Base-by-base conservation (phyloP, 2,329 filamentous ascomycete species). In the Emericellopsis cladophorae region DNA sequence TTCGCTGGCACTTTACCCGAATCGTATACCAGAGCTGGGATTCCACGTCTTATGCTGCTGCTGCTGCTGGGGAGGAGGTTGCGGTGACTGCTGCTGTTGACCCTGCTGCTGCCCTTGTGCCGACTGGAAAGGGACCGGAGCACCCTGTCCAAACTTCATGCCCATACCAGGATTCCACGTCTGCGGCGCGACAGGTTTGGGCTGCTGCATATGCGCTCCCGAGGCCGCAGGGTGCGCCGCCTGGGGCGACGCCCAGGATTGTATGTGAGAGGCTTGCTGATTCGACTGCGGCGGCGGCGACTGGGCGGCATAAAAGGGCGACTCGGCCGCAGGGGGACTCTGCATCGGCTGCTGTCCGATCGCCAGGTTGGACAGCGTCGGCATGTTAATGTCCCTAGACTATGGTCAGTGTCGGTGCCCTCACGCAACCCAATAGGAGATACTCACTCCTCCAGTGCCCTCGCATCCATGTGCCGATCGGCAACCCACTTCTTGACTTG, bases 141-240 rank as follows among this genome's bases (percentile, higher is more conserved):
- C 31, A 16, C 15, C 35, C 16, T 15, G 18, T 40, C 46, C 14
- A 63, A 95, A 94, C 43, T 79, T 80, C 51, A 94, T 92, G 0
- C 82, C 84, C 68, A 85, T 80, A 2, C 81, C 79, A 0, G 87
- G 85, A 41, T 76, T 79, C 88, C 88, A 95, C 56, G 84, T 78
- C 6, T 61, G 54, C 1, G 64, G 59, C 2, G 70, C 64, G 42
- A 68, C 62, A 1, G 73, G 72, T 35, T 57, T 58, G 1, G 53
- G 74, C 62, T 55, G 81, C 48, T 80, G 71, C 15, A 79, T 74
- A 37, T 70, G 65, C 36, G 70, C 69, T 3, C 67, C 67, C 66
- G 18, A 21, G 18, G 18, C 18, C 18, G 18, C 18, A 21, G 18
- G 18, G 18, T 21, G 18, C 18, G 40, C 18, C 7, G 37, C n/a